phyloP scores from a whole-genome alignment of 176 grass and related monocot species.

The Zoysia japonica region DNA sequence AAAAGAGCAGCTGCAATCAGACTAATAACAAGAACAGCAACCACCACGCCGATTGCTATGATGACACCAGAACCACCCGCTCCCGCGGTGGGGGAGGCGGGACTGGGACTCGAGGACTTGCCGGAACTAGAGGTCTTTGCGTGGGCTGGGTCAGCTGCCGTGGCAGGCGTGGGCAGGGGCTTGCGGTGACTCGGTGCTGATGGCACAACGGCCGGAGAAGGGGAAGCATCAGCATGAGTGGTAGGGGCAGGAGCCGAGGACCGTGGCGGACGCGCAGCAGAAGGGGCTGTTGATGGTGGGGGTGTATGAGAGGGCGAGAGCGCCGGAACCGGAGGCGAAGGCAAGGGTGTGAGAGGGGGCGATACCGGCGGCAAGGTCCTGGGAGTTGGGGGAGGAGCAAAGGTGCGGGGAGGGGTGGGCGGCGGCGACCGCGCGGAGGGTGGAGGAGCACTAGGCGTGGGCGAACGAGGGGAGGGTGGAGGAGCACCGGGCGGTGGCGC shows the following conservation, averaged over 20 bases:
- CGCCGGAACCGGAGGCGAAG: not conserved
- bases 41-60: constrained; percentile 42
- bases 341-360: not conserved
- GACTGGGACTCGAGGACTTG: constrained; percentile 13
- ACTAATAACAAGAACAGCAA: constrained; percentile 49
- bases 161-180: constrained; percentile 49
- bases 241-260: constrained; percentile 41
- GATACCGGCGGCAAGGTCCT: not conserved
- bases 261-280: constrained; percentile 9
- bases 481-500: constrained; percentile 22
- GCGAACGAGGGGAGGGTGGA: not conserved
- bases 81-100: not conserved
- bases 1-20: constrained; percentile 49
- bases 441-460: constrained; percentile 3
- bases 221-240: not conserved
- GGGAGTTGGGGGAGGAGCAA: constrained; percentile 17
- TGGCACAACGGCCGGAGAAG: constrained; percentile 9
- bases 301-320: not conserved
- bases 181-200: constrained; percentile 14
- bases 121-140: not conserved
- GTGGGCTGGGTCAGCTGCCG: constrained; percentile 34
- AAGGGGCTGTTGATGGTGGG: constrained; percentile 14
- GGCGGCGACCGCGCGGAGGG: not conserved
- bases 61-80: not conserved
- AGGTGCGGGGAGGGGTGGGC: not conserved